Percentiles rank a stretch among this genome's conserved stretches.
These are phyloP conservation scores for Xylaria intraflava DNA, from an alignment of 495 filamentous ascomycete species.

Conservation along the genomic window DNA sequence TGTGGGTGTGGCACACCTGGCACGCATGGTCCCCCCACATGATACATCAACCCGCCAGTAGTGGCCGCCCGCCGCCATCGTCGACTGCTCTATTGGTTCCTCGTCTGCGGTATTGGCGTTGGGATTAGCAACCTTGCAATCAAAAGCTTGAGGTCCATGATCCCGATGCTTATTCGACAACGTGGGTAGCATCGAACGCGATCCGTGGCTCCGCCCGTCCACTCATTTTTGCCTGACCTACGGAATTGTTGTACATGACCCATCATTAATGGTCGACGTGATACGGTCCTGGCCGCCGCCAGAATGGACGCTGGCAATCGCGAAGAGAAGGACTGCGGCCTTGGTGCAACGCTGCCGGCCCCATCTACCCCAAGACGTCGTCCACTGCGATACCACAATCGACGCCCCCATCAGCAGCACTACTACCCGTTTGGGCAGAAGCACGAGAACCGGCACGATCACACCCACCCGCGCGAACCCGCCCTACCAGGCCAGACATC, in stretches of 20 bases:
- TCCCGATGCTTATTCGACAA: slow-evolving; percentile 13
- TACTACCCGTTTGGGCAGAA: slow-evolving; percentile 11
- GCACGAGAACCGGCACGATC: slow-evolving; percentile 10
- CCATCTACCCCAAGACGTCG: slow-evolving; percentile 23
- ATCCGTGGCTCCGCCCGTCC: slow-evolving; percentile 9
- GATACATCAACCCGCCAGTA: slow-evolving; percentile 2
- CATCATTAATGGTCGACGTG: slow-evolving; percentile 16
- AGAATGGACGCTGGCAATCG: slow-evolving; percentile 18
- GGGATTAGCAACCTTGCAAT: slow-evolving; percentile 10
- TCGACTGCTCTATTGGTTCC: slow-evolving; percentile 4
- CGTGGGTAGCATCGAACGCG: slow-evolving; percentile 14
- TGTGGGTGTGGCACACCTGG: background rate
- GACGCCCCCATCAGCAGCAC: slow-evolving; percentile 8
- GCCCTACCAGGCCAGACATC: slow-evolving; percentile 18
- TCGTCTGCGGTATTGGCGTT: slow-evolving; percentile 6
- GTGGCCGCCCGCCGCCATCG: slow-evolving; percentile 5
- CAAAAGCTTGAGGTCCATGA: slow-evolving; percentile 9
- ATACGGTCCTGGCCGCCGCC: slow-evolving; percentile 16
- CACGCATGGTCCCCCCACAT: slow-evolving; percentile 8
- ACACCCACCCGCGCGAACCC: slow-evolving; percentile 10
- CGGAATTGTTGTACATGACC: slow-evolving; percentile 8
- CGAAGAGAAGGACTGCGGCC: slow-evolving; percentile 28
- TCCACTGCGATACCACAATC: slow-evolving; percentile 21
- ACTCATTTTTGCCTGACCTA: slow-evolving; percentile 15
- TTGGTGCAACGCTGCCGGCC: slow-evolving; percentile 30